Conservation (phyloP, 1,284 basidiomycete genomes). For the Sphagnurus paluster region DNA sequence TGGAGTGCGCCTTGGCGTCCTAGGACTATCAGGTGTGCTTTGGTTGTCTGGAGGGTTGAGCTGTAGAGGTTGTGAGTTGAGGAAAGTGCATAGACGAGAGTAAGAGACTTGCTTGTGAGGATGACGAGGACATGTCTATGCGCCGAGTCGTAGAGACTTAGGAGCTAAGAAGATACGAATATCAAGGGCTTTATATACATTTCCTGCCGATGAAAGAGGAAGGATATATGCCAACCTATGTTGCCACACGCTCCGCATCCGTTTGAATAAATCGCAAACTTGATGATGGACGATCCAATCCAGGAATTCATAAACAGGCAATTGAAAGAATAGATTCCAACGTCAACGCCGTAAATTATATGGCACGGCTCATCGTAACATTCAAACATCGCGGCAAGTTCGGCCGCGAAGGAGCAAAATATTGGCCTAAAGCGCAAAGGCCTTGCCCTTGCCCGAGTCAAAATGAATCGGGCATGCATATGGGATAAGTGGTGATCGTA, state of each 20-base stretch:
- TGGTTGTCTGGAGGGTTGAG: conserved; percentile 1
- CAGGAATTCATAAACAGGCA: conserved; percentile 16
- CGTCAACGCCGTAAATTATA: conserved; percentile 5
- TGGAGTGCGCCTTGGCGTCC: conserved; percentile 49
- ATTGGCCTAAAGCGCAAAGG: conserved; percentile 10
- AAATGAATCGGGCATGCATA: conserved; percentile 7
- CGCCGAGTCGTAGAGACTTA: background rate
- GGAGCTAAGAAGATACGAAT: background rate
- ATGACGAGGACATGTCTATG: conserved; percentile 7
- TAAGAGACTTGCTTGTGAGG: conserved; percentile 11
- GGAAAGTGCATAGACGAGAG: background rate
- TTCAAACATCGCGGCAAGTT: conserved; percentile 14
- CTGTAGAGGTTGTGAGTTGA: conserved; percentile 4
- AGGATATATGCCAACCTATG: conserved; percentile 1
- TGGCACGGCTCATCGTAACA: conserved; percentile 8
- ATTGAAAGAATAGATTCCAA: conserved; percentile 1
- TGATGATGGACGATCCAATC: conserved; percentile 3
- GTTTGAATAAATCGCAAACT: conserved; percentile 9
- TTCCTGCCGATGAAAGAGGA: conserved; percentile 11
- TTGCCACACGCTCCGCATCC: conserved; percentile 14
- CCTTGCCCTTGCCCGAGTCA: conserved; percentile 19
- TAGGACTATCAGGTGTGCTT: conserved; percentile 26
- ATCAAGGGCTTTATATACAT: conserved; percentile 6
- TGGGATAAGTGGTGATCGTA: conserved; percentile 3
- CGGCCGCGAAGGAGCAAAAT: conserved; percentile 11